Evolutionary conservation across 495 filamentous ascomycete species (phyloP).

Genomic region (Trichoderma reesei): DNA sequence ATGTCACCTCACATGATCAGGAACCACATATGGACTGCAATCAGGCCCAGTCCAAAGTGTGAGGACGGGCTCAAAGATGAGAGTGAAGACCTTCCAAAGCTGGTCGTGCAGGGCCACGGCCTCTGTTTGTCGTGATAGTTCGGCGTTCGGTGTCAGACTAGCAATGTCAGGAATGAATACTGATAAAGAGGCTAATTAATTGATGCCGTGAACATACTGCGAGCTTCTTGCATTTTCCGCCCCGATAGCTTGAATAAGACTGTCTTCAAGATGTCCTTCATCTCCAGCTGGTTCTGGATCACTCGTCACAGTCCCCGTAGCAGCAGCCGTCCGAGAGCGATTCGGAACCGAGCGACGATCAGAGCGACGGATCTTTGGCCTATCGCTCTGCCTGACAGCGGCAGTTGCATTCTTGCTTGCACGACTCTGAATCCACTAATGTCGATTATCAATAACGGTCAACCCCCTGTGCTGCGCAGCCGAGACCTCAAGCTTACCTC

Average conservation of each 20-base stretch:
- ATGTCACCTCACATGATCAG: background rate
- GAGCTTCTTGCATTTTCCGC: background rate
- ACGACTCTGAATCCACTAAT: background rate
- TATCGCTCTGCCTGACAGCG: background rate
- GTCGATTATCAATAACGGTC: too few species aligned
- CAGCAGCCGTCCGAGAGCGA: background rate
- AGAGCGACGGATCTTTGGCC: background rate
- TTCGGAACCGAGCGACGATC: background rate
- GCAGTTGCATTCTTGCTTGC: background rate
- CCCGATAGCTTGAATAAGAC: background rate
- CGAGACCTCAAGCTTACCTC: background rate
- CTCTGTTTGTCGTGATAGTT: background rate
- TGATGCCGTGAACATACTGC: background rate
- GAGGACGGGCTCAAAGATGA: background rate
- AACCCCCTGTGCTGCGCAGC: background rate
- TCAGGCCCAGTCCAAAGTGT: background rate
- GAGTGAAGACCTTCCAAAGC: background rate
- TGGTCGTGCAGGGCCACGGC: background rate
- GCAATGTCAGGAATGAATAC: too few species aligned
- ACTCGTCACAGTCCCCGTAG: background rate
- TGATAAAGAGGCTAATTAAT: too few species aligned
- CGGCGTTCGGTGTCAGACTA: background rate
- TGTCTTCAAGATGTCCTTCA: background rate
- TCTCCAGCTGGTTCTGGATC: background rate
- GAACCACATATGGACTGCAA: background rate